Base-by-base conservation (phyloP, 768 basidiomycete species). In the Inosperma sp. region DNA sequence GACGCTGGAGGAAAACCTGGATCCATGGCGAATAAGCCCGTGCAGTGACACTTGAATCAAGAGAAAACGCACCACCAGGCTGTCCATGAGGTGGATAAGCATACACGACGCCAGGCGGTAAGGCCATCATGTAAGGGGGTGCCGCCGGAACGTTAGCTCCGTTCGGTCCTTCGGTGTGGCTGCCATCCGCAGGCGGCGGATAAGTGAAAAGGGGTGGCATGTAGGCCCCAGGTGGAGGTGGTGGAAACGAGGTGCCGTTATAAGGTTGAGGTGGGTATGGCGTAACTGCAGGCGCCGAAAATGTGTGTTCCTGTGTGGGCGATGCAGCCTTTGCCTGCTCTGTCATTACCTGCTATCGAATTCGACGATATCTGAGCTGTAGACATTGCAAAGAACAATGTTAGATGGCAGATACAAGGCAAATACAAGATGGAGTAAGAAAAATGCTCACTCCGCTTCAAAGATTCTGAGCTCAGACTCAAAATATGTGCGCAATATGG, bases 371-470 rank as follows among this genome's bases (percentile, higher is more conserved):
- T 23, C 16, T 17, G 49, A 19, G 21, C 30, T n/a, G 31, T 29
- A 55, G 4, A 26, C 22, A 40, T 56, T 46, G 39, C 33, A 42
- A 44, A 53, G 26, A 19, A 40, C 43, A 41, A 51, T 13, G 39
- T 50, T 51, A 36, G 55, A 41, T 55, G 46, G 45, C 39, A 48
- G 29, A 46, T 27, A 19, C 30, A 45, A 34, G 35, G 34, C n/a
- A 34, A 50, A 19, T 37, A 42, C 43, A 51, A 44, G 52, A 56
- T 29, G 56, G 63, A 61, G 61, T 62, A 64, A 53, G 59, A 66
- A 68, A 65, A 69, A 67, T 64, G 65, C 70, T 70, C 68, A 72
- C 74, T 73, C 72, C 71, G 72, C 72, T 65, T 72, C 63, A 72
- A 72, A 72, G 68, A 62, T 68, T 69, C 69, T 65, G 71, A 71